These are phyloP conservation scores for Theobroma cacao DNA, from an alignment of 345 rosid species.

Conservation along the genomic window DNA sequence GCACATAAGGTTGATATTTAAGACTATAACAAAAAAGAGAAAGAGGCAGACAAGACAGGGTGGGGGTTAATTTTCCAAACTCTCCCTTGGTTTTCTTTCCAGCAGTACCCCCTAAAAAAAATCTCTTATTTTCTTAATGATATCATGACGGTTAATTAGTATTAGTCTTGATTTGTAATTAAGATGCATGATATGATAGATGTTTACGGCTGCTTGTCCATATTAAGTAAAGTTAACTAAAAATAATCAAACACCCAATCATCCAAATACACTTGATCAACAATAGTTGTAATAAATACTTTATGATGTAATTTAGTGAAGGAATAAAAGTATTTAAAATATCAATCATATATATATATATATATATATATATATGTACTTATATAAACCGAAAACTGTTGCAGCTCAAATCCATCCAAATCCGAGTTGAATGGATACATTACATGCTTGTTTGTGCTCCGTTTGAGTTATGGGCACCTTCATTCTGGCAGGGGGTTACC, in stretches of 20 bases:
- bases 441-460: neutral
- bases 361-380: too few species aligned
- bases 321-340: too few species aligned
- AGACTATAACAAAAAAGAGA: neutral
- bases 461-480: neutral
- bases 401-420: too few species aligned
- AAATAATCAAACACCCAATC: too few species aligned
- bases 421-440: too few species aligned
- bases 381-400: too few species aligned
- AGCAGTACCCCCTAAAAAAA: neutral
- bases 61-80: neutral
- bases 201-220: neutral
- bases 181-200: neutral
- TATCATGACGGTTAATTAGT: neutral
- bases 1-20: conserved; percentile 17
- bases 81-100: neutral
- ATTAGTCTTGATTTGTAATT: neutral
- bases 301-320: too few species aligned
- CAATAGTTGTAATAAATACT: too few species aligned
- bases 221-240: too few species aligned
- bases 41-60: neutral
- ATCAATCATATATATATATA: too few species aligned
- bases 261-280: too few species aligned
- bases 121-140: neutral
- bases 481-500: neutral